phyloP scores from a whole-genome alignment of 495 filamentous ascomycete species.

The Halenospora varia region DNA sequence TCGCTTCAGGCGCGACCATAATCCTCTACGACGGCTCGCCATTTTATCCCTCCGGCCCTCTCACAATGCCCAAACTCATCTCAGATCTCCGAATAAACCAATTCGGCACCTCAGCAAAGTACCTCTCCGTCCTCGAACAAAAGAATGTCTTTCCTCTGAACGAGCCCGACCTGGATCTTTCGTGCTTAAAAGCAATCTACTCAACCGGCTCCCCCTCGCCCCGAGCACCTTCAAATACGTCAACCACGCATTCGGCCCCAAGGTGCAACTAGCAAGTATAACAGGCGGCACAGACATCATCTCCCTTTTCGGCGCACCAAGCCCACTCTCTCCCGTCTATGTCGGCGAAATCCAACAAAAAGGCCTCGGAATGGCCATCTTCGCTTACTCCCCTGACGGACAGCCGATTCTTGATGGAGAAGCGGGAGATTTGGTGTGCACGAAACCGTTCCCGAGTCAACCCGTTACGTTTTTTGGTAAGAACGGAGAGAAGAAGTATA shows the following conservation, averaged over 20 bases:
- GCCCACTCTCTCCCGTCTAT: slow-evolving; percentile 80
- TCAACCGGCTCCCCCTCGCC: slow-evolving; percentile 86
- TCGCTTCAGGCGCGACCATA: slow-evolving; percentile 52
- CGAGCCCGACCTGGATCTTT: slow-evolving; percentile 44
- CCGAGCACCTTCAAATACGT: slow-evolving; percentile 91
- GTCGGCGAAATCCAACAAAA: slow-evolving; percentile 86
- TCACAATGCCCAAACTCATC: slow-evolving; percentile 52
- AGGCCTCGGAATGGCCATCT: slow-evolving; percentile 87
- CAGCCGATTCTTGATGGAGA: slow-evolving; percentile 52
- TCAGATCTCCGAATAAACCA: slow-evolving; percentile 53
- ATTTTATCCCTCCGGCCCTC: slow-evolving; percentile 63
- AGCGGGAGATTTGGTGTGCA: slow-evolving; percentile 89
- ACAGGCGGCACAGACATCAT: slow-evolving; percentile 86
- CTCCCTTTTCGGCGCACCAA: slow-evolving; percentile 85
- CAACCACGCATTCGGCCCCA: slow-evolving; percentile 66
- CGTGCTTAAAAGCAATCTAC: slow-evolving; percentile 74
- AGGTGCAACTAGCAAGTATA: slow-evolving; percentile 63
- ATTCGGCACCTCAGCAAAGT: slow-evolving; percentile 78
- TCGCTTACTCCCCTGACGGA: slow-evolving; percentile 64
- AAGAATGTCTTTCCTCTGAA: slow-evolving; percentile 61
- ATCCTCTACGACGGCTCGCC: slow-evolving; percentile 76
- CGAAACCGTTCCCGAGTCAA: slow-evolving; percentile 82
- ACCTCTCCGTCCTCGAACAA: slow-evolving; percentile 87
- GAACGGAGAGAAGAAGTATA: slow-evolving; percentile 69
- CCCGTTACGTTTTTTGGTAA: slow-evolving; percentile 82